Evolutionary conservation across 305 asterid genomes (phyloP).

Genomic region (Fraxinus angustifolia): DNA sequence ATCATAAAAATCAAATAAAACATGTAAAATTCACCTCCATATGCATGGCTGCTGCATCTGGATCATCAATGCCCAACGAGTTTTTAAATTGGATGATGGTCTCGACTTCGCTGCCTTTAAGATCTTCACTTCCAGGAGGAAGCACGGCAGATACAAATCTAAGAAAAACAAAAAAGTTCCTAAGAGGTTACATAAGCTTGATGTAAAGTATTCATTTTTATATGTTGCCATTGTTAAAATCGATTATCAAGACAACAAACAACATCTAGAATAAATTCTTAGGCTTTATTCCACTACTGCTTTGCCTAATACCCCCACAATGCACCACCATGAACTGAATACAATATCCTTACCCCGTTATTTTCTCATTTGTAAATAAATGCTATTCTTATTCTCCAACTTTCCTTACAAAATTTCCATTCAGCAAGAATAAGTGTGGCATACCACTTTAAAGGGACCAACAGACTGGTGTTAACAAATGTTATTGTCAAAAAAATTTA

Average conservation of each 20-base stretch:
- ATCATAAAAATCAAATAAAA: slow-evolving; percentile 8
- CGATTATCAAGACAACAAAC: not conserved
- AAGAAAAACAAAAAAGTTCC: slow-evolving; percentile 15
- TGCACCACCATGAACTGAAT: not conserved
- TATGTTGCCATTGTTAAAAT: not conserved
- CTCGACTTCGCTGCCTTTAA: slow-evolving; percentile 87
- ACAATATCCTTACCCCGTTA: not conserved
- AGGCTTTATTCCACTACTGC: not conserved
- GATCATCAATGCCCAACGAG: slow-evolving; percentile 95
- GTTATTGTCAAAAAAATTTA: not conserved
- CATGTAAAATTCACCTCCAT: slow-evolving; percentile 68
- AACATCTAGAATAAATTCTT: not conserved
- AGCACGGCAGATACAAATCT: slow-evolving; percentile 78
- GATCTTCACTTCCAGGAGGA: slow-evolving; percentile 88
- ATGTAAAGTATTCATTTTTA: not conserved
- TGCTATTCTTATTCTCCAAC: not conserved
- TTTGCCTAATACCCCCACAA: not conserved
- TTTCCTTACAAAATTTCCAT: not conserved
- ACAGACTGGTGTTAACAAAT: slow-evolving; percentile 5
- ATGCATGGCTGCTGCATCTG: slow-evolving; percentile 97
- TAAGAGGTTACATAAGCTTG: not conserved
- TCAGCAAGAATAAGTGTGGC: not conserved
- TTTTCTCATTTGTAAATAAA: not conserved
- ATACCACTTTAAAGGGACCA: slow-evolving; percentile 6
- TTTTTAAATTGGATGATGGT: slow-evolving; percentile 68